Base-by-base conservation (phyloP, 345 rosid genomes). In the Hevea brasiliensis region DNA sequence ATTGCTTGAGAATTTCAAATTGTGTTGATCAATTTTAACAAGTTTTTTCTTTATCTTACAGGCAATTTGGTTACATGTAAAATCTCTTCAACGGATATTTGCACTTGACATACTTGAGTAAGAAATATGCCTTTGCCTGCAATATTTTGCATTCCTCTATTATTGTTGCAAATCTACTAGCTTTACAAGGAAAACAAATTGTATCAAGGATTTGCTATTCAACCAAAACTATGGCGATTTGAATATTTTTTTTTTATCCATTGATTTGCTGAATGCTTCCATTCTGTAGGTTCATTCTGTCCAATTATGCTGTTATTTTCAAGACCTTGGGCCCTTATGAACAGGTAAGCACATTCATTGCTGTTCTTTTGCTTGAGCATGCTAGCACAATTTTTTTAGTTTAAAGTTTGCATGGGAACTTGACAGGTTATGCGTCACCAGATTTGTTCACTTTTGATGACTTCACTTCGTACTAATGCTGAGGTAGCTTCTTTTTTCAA, bases 391-490 rank as follows among this genome's bases (percentile, higher is more conserved):
- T 55, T 76, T 82, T 51, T 70, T 67, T 75, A 72, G 63, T 72
- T 66, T 61, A 79, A 81, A 76, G 55, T 69, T 73, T 79, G 64
- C 73, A 12, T 77, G 81, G 63, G 50, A 76, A 68, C 72, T 80
- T 66, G 65, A 76, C 91, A 94, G 98, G 90, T 91, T 74, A 83
- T 95, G 85, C 97, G 89, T 63, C 86, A 91, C 81, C 99, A 92
- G 83, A 92, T 95, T 58, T 95, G 98, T 80, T 95, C 99, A 60
- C 95, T 92, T 80, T 85, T 95, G 81, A 95, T 95, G 98, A 92
- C 97, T 71, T 95, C 98, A 58, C 92, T 92, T 68, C 97, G 97
- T 61, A 91, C 94, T 70, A 92, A 92, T 84, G 76, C 87, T 40
- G 99, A 95, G 98, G 98, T 92, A 79, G 73, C 65, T 73, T 71